Evolutionary conservation across 2,329 filamentous ascomycete genomes (phyloP).

Genomic region (Paracoccidioides brasiliensis): DNA sequence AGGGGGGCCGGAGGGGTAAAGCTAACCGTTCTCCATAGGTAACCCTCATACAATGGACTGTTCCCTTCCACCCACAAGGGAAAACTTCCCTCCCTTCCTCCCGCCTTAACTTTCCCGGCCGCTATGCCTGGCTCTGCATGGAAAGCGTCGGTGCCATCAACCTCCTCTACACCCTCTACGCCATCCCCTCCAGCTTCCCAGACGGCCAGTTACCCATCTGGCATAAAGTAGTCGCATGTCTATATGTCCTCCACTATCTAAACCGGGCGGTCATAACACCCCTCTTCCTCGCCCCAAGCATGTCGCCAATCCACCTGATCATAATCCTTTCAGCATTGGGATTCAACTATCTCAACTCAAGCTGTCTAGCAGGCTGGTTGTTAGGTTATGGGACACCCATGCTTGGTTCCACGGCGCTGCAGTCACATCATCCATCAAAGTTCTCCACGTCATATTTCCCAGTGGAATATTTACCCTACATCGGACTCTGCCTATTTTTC

Average conservation of each 20-base stretch:
- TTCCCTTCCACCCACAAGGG: conserved; percentile 78
- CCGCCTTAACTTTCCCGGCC: conserved; percentile 73
- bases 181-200: conserved; percentile 43
- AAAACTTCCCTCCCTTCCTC: conserved; percentile 64
- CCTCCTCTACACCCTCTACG: conserved; percentile 65
- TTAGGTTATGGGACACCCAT: conserved; percentile 55
- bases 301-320: conserved; percentile 70
- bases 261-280: conserved; percentile 81
- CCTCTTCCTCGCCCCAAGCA: conserved; percentile 67
- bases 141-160: conserved; percentile 66
- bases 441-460: conserved; percentile 32
- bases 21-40: conserved; percentile 38
- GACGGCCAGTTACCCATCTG: conserved; percentile 19
- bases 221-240: conserved; percentile 24
- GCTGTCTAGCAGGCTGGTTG: conserved; percentile 66
- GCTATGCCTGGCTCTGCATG: conserved; percentile 78
- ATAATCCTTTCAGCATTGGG: conserved; percentile 51
- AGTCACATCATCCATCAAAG: conserved; percentile 1
- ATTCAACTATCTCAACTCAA: conserved; percentile 75
- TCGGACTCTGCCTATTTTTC: conserved; percentile 64
- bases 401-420: conserved; percentile 9
- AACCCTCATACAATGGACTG: conserved; percentile 59
- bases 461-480: conserved; percentile 31
- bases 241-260: conserved; percentile 67
- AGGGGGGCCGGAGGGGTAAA: not conserved